Evolutionary conservation across 2,329 filamentous ascomycete genomes (phyloP).

Genomic region (Pyrenochaeta sp.): DNA sequence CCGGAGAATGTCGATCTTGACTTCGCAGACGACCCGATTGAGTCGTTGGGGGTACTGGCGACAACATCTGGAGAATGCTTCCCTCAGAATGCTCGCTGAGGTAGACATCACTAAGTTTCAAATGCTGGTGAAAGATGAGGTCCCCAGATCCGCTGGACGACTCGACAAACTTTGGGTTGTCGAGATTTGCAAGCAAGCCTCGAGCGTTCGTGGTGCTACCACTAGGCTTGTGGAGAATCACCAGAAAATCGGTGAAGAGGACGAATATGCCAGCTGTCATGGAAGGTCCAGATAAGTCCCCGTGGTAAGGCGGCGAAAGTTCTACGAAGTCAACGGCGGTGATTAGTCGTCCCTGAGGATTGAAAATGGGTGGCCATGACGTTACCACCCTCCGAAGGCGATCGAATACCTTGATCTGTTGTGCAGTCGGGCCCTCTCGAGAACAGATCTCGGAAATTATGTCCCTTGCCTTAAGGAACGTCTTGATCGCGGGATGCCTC

Average conservation of each 20-base stretch:
- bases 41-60: constrained; percentile 49
- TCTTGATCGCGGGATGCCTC: constrained; percentile 82
- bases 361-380: constrained; percentile 75
- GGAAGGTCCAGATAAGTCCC: constrained; percentile 55
- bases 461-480: constrained; percentile 86
- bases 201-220: constrained; percentile 72
- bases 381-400: constrained; percentile 79
- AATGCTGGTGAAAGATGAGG: constrained; percentile 76
- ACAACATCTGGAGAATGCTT: constrained; percentile 72
- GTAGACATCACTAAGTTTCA: constrained; percentile 72
- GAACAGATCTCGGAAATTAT: constrained; percentile 97
- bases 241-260: constrained; percentile 82
- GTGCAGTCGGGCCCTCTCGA: constrained; percentile 74
- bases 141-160: constrained; percentile 55
- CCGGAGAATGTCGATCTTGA: constrained; percentile 37
- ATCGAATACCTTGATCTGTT: constrained; percentile 76
- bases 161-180: constrained; percentile 69
- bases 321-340: constrained; percentile 82
- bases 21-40: constrained; percentile 42
- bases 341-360: constrained; percentile 79
- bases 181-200: constrained; percentile 82
- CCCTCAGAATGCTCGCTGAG: constrained; percentile 72
- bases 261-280: constrained; percentile 72
- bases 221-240: constrained; percentile 75
- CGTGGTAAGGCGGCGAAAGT: constrained; percentile 73